Evolutionary conservation across 2,329 filamentous ascomycete species (phyloP), one percentile per base, ranked within the genome.

Genomic region (Alternaria arbusti): DNA sequence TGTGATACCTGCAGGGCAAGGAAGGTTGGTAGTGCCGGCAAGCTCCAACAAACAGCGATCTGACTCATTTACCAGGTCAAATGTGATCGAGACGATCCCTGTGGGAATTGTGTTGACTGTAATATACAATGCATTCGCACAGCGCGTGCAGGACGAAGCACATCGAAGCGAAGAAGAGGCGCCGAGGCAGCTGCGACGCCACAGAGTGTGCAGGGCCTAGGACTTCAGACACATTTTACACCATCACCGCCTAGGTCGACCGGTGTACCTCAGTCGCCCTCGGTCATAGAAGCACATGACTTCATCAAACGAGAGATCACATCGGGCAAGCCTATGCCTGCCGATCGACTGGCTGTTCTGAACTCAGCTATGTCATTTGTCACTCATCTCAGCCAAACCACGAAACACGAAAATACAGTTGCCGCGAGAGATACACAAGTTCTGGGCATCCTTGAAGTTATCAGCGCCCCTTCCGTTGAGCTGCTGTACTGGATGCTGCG

Each of bases 21-120:
- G n/a, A n/a, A n/a, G n/a, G n/a, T n/a, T n/a, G n/a, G n/a, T n/a
- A n/a, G n/a, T n/a, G n/a, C n/a, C n/a, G n/a, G n/a, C n/a, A n/a
- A n/a, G n/a, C n/a, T n/a, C n/a, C n/a, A n/a, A n/a, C n/a, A n/a
- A n/a, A n/a, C n/a, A n/a, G n/a, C n/a, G n/a, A n/a, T n/a, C n/a
- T n/a, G n/a, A n/a, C n/a, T n/a, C n/a, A n/a, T n/a, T n/a, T n/a
- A n/a, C n/a, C n/a, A 68, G 66, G 63, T 68, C 32, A 64, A 46
- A 63, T 73, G 71, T 54, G 70, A 73, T 51, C 67, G 71, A 13
- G 54, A 72, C 26, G 64, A 73, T 30, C 71, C 70, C 4, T 73
- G 71, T 49, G 70, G 71, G 10, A 73, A 73, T 28, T 73, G 71
- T 17, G 23, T 70, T 5, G 71, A 73, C 45, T 59, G 65, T 10